phyloP scores from a whole-genome alignment of 331 rosid species.

The Arachis monticola region DNA sequence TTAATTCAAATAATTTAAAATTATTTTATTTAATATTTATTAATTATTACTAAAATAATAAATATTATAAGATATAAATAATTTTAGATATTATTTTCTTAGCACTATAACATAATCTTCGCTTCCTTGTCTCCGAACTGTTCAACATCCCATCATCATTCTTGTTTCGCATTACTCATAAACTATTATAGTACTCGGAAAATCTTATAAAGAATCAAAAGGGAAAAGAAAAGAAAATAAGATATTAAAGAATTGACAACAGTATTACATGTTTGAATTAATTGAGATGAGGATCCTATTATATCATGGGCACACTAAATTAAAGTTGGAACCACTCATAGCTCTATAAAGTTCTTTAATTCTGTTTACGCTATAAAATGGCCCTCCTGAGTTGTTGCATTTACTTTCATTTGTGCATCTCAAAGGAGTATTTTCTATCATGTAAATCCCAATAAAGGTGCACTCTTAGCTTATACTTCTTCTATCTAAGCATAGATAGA shows the following conservation, averaged over 20 bases:
- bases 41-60: too few relatives aligned
- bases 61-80: too few relatives aligned
- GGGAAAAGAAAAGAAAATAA: neutral
- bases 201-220: neutral
- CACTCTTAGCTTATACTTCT: neutral
- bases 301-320: neutral
- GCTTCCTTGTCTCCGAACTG: constrained; percentile 11
- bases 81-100: too few relatives aligned
- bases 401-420: constrained; percentile 44
- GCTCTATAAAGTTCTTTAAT: constrained; percentile 44
- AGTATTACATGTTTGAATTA: neutral
- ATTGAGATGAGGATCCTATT: constrained; percentile 9
- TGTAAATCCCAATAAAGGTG: constrained; percentile 19
- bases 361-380: constrained; percentile 39
- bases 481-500: neutral
- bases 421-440: neutral
- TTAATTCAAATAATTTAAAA: too few relatives aligned
- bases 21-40: too few relatives aligned
- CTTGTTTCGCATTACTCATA: neutral
- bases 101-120: neutral
- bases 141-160: constrained; percentile 20
- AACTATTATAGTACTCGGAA: neutral
- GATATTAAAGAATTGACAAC: neutral
- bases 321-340: constrained; percentile 17
- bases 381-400: constrained; percentile 32